Evolutionary conservation across 805 yeast genomes (phyloP).

Genomic region (Myxozyma neotropica): DNA sequence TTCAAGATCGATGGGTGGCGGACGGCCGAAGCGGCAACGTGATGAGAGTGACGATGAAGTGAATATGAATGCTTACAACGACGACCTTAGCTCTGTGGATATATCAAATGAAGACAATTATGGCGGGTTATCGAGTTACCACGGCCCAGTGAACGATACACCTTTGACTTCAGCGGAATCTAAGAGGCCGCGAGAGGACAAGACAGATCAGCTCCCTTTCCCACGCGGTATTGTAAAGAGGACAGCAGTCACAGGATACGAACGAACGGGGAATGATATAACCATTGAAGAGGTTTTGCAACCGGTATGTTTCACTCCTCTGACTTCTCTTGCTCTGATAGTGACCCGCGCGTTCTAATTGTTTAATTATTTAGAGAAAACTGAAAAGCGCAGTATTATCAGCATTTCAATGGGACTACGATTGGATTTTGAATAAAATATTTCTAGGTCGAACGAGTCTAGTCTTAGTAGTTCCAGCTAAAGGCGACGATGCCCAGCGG

Average conservation of each 20-base stretch:
- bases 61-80: background rate
- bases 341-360: background rate
- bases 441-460: constrained; percentile 17
- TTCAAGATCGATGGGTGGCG: constrained; percentile 24
- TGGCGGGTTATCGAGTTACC: background rate
- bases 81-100: background rate
- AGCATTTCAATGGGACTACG: constrained; percentile 32
- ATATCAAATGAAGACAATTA: background rate
- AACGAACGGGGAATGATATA: constrained; percentile 16
- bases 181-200: constrained; percentile 17
- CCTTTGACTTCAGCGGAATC: background rate
- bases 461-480: constrained; percentile 30
- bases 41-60: constrained; percentile 7
- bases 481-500: constrained; percentile 20
- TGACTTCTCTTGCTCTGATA: background rate
- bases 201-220: constrained; percentile 9
- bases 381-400: constrained; percentile 26
- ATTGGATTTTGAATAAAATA: constrained; percentile 29
- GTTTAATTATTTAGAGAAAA: background rate
- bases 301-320: constrained; percentile 14
- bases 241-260: constrained; percentile 28
- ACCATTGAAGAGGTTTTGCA: constrained; percentile 32
- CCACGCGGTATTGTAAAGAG: constrained; percentile 29
- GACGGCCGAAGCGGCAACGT: constrained; percentile 26
- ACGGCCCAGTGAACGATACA: background rate